Percentiles rank a stretch among this genome's conserved stretches.
These are phyloP conservation scores for Eimeria sp. DNA, from an alignment of 169 alveolate species.

Conservation along the genomic window DNA sequence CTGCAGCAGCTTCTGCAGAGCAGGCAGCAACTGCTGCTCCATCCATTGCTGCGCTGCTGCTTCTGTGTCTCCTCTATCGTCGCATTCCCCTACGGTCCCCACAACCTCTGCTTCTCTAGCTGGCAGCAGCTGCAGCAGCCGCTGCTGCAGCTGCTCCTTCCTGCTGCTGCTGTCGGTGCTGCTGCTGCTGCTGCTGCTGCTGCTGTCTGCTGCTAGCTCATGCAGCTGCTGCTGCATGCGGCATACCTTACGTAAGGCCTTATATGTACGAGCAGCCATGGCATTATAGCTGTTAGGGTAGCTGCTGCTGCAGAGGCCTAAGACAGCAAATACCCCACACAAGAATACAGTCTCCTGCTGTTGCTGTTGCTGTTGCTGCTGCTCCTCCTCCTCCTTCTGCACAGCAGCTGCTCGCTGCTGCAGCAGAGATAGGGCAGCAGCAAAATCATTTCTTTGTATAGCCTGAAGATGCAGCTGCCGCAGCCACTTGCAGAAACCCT, in stretches of 20 bases:
- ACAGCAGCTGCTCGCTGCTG: constrained; percentile 25
- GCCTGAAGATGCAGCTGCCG: constrained; percentile 20
- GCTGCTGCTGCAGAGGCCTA: constrained; percentile 57
- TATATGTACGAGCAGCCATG: not conserved
- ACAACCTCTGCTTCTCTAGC: not conserved
- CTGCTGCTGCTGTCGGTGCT: constrained; percentile 7
- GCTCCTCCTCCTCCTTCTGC: constrained; percentile 24
- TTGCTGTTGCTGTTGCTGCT: constrained; percentile 33
- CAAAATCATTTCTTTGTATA: not conserved
- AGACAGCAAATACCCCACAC: constrained; percentile 3
- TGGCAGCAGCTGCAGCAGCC: constrained; percentile 45
- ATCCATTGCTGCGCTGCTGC: constrained; percentile 35
- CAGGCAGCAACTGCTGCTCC: constrained; percentile 36
- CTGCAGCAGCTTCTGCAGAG: not conserved
- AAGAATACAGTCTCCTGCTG: constrained; percentile 29
- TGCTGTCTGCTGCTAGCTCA: not conserved
- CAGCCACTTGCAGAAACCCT: constrained; percentile 17
- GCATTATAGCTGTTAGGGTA: not conserved
- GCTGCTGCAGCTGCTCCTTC: constrained; percentile 41
- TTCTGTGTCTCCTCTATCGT: constrained; percentile 17
- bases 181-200: not conserved
- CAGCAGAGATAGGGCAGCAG: constrained; percentile 22
- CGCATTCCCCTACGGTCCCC: not conserved
- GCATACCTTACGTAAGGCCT: not conserved
- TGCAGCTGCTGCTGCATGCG: constrained; percentile 58